Evolutionary conservation across 768 basidiomycete species (phyloP), one percentile per base, ranked within the genome.

Genomic region (Naganishia randhawae): DNA sequence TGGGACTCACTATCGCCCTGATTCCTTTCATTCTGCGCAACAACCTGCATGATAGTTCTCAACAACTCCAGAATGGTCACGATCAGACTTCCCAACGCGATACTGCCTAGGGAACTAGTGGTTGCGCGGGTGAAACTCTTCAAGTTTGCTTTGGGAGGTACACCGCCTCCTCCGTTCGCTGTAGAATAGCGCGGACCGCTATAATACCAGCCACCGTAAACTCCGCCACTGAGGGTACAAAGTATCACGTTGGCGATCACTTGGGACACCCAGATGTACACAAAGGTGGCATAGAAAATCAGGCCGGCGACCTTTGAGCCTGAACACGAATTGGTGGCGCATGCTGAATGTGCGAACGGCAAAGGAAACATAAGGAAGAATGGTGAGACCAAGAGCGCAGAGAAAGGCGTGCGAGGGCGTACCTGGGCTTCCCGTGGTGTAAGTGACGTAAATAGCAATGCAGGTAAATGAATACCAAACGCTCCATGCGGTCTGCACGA

Each of bases 221-320:
- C 85, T 31, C 91, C 90, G 39, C 90, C 90, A 8, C 89, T 89
- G 33, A 92, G 84, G 3, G 89, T 91, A 35, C 89, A 85, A 27
- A 92, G 83, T 0, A 89, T 84, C 45, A 92, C 86, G 72, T 91
- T 91, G 35, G 54, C 86, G 57, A 90, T 85, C 50, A 91, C 89
- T 79, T 90, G 89, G 0, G 88, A 89, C 19, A 86, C 88, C 91
- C 90, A 92, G 54, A 91, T 82, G 81, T 87, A 92, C n/a, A 88
- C 87, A 77, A 92, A 91, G 0, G 87, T 86, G 69, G 86, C 85
- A 73, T 85, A 92, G 78, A 91, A 86, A 64, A 91, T 84, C 14
- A 92, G 81, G 2, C 91, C 90, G 0, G 89, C 85, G 50, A 92
- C 90, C 76, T 86, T 91, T 16, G 84, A 84, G 13, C 85, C 86